Conservation (phyloP, 768 basidiomycete species). For the Amylocystis lapponica region DNA sequence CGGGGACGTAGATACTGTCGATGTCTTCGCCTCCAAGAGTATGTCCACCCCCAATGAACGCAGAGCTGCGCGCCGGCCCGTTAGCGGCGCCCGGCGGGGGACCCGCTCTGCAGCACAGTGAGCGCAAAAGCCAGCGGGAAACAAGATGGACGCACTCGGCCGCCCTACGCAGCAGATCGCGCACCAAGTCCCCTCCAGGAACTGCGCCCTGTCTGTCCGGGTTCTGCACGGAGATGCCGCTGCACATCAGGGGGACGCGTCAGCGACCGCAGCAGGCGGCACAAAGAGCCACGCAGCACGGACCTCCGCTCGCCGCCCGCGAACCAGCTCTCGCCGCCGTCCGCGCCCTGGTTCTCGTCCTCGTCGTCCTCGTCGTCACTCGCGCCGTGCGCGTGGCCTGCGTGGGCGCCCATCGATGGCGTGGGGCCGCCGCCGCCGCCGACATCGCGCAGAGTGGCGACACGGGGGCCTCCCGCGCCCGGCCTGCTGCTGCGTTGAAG, state of each 20-base stretch:
- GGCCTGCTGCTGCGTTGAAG: slow-evolving; percentile 1
- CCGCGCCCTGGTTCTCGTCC: slow-evolving; percentile 40
- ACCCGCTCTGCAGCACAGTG: slow-evolving; percentile 28
- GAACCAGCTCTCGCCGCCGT: slow-evolving; percentile 68
- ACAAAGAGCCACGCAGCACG: background rate
- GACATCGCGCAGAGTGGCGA: slow-evolving; percentile 24
- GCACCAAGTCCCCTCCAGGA: slow-evolving; percentile 57
- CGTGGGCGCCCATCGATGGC: slow-evolving; percentile 8
- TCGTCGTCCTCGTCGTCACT: slow-evolving; percentile 49
- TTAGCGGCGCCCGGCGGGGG: slow-evolving; percentile 22
- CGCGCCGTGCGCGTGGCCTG: slow-evolving; percentile 17
- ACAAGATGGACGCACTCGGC: slow-evolving; percentile 51
- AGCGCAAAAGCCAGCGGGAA: background rate
- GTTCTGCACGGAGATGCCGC: slow-evolving; percentile 86
- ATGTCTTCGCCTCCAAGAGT: slow-evolving; percentile 89
- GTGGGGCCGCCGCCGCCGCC: slow-evolving; percentile 12
- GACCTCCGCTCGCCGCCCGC: slow-evolving; percentile 95
- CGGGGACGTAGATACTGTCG: slow-evolving; percentile 69
- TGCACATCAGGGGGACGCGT: slow-evolving; percentile 25
- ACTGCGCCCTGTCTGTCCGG: slow-evolving; percentile 39
- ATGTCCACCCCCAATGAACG: slow-evolving; percentile 72
- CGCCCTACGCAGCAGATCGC: slow-evolving; percentile 75
- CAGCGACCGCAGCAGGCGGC: background rate
- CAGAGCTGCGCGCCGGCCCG: slow-evolving; percentile 17
- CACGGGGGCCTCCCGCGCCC: slow-evolving; percentile 14